Evolutionary conservation across 768 basidiomycete species (phyloP).

Genomic region (Phylloporus sp.): DNA sequence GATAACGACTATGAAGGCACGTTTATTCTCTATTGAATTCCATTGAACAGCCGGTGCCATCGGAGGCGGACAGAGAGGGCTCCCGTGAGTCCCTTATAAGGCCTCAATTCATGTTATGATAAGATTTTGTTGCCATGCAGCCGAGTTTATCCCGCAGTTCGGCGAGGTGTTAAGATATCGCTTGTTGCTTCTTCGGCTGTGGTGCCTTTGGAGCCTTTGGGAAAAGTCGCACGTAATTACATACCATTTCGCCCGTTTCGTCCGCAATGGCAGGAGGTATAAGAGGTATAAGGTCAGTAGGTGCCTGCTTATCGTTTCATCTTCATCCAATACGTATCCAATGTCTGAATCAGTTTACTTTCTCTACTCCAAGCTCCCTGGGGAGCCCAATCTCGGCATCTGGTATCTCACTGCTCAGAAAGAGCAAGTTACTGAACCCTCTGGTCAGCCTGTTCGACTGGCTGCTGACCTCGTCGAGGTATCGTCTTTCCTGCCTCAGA

Average conservation of each 20-base stretch:
- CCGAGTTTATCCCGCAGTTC: no score
- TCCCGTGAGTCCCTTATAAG: no score
- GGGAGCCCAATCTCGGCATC: not conserved
- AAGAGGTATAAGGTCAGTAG: not conserved
- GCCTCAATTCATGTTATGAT: no score
- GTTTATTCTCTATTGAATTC: not conserved
- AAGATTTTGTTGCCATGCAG: no score
- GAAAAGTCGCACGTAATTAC: no score
- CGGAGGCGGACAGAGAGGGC: no score
- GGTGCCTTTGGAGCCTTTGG: no score
- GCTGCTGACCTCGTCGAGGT: conserved; percentile 1
- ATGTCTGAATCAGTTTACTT: not conserved
- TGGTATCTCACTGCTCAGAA: not conserved
- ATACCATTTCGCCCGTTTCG: no score
- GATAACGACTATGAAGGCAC: not conserved
- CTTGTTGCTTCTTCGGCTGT: no score
- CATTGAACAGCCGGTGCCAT: not conserved
- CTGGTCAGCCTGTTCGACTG: conserved; percentile 1
- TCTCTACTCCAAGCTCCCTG: not conserved
- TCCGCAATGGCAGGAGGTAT: no score
- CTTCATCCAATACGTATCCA: not conserved
- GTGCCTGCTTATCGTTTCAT: not conserved
- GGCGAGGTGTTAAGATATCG: no score
- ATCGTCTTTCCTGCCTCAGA: not conserved
- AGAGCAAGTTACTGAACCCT: not conserved